Evolutionary conservation across 2,329 filamentous ascomycete genomes (phyloP).

Genomic region (Diatrype stigma): DNA sequence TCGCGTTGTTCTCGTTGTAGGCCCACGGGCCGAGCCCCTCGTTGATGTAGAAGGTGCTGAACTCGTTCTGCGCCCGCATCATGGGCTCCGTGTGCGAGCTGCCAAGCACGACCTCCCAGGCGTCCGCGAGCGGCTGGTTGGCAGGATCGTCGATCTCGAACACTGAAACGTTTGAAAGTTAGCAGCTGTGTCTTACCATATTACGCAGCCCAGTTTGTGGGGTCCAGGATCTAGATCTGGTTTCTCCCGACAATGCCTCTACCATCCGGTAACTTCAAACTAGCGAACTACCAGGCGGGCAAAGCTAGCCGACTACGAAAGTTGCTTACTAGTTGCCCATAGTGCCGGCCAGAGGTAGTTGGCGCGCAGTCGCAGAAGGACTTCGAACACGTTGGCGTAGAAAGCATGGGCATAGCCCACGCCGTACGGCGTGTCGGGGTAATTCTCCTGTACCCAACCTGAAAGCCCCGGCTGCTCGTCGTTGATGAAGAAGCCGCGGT

Average conservation of each 20-base stretch:
- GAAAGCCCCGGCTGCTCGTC: slow-evolving; percentile 66
- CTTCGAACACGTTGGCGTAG: slow-evolving; percentile 66
- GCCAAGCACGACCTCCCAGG: slow-evolving; percentile 70
- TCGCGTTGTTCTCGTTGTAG: slow-evolving; percentile 65
- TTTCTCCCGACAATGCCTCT: too few species aligned
- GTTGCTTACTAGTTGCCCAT: slow-evolving; percentile 67
- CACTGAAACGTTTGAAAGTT: too few species aligned
- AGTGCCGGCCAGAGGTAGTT: slow-evolving; percentile 74
- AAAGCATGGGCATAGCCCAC: slow-evolving; percentile 56
- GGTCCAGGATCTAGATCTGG: too few species aligned
- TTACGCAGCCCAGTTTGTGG: too few species aligned
- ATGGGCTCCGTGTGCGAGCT: slow-evolving; percentile 72
- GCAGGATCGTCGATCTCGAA: slow-evolving; percentile 67
- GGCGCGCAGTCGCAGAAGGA: slow-evolving; percentile 63
- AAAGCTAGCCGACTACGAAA: too few species aligned
- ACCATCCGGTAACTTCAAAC: too few species aligned
- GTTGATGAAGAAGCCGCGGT: slow-evolving; percentile 67
- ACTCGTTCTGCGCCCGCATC: slow-evolving; percentile 58
- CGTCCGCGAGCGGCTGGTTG: slow-evolving; percentile 66
- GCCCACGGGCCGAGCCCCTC: slow-evolving; percentile 55
- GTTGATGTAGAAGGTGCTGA: slow-evolving; percentile 42
- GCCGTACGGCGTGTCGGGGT: slow-evolving; percentile 39
- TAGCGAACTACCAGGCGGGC: too few species aligned
- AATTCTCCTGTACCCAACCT: slow-evolving; percentile 54
- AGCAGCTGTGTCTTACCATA: too few species aligned